These are phyloP conservation scores for Trametes hirsuta DNA, from an alignment of 1,284 basidiomycete species.

Conservation along the genomic window DNA sequence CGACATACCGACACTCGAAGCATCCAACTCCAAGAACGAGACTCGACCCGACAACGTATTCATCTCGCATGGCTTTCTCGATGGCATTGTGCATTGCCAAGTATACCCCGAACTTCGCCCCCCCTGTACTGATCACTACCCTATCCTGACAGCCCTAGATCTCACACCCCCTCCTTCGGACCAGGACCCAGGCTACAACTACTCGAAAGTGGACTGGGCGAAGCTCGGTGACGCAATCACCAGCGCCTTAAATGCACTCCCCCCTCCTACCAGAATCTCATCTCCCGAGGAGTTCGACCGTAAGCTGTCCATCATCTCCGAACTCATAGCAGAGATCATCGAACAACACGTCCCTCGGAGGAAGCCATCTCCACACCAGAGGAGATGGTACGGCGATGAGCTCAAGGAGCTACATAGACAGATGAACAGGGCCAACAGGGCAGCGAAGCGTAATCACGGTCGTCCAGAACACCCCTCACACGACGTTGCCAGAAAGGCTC, in stretches of 20 bases:
- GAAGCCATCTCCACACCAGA: background rate
- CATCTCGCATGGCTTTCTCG: slow-evolving; percentile 8
- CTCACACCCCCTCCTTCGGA: background rate
- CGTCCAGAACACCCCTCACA: background rate
- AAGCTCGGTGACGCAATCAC: slow-evolving; percentile 14
- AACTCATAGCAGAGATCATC: background rate
- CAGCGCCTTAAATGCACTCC: too few relatives aligned
- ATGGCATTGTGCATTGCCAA: slow-evolving; percentile 27
- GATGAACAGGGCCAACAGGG: background rate
- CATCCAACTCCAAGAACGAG: slow-evolving; percentile 30
- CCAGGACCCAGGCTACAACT: slow-evolving; percentile 22
- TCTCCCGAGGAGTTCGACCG: too few relatives aligned
- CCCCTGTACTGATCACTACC: slow-evolving; percentile 34
- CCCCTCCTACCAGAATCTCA: too few relatives aligned
- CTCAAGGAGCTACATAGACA: background rate
- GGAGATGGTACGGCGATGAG: background rate
- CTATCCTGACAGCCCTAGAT: slow-evolving; percentile 23
- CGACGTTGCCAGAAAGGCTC: background rate
- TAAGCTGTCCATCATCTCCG: too few relatives aligned
- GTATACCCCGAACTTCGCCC: slow-evolving; percentile 15
- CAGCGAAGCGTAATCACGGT: background rate
- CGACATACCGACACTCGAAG: slow-evolving; percentile 34
- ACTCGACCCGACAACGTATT: slow-evolving; percentile 43
- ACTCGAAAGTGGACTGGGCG: slow-evolving; percentile 29
- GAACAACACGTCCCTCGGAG: background rate